These are phyloP conservation scores for Meyerozyma smithsonii DNA, from an alignment of 1,139 yeast genomes.

Conservation along the genomic window DNA sequence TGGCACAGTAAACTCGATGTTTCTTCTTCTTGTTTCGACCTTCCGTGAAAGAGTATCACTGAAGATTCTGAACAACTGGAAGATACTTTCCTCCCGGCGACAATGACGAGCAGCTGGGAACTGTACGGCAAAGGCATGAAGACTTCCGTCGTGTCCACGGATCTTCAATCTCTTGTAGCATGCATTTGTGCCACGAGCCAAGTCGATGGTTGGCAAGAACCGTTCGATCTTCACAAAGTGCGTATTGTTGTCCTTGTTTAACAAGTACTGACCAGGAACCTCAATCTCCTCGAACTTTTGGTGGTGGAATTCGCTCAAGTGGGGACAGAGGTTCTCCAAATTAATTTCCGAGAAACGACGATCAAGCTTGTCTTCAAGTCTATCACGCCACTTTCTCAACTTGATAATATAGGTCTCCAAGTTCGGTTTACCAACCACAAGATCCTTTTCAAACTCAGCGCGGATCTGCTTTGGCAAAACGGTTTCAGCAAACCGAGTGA, in stretches of 20 bases:
- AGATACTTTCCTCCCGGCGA: slow-evolving; percentile 91
- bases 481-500: slow-evolving; percentile 87
- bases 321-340: slow-evolving; percentile 89
- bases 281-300: slow-evolving; percentile 97
- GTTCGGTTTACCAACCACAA: slow-evolving; percentile 83
- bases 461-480: slow-evolving; percentile 87
- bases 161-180: slow-evolving; percentile 87
- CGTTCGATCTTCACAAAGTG: slow-evolving; percentile 92
- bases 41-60: slow-evolving; percentile 75
- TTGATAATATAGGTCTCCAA: slow-evolving; percentile 81
- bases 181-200: slow-evolving; percentile 88
- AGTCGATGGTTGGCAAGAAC: slow-evolving; percentile 83
- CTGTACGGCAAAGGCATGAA: slow-evolving; percentile 92
- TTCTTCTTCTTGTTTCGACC: slow-evolving; percentile 84
- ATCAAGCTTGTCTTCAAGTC: slow-evolving; percentile 88
- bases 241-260: slow-evolving; percentile 75
- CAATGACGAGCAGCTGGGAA: slow-evolving; percentile 98
- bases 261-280: slow-evolving; percentile 91
- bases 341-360: slow-evolving; percentile 73
- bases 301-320: slow-evolving; percentile 93
- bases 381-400: slow-evolving; percentile 86
- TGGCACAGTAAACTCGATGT: slow-evolving; percentile 83
- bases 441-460: slow-evolving; percentile 88
- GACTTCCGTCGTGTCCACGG: slow-evolving; percentile 89
- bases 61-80: slow-evolving; percentile 85